Evolutionary conservation across 2,329 filamentous ascomycete species (phyloP).

Genomic region (Myriosclerotinia scirpicola): DNA sequence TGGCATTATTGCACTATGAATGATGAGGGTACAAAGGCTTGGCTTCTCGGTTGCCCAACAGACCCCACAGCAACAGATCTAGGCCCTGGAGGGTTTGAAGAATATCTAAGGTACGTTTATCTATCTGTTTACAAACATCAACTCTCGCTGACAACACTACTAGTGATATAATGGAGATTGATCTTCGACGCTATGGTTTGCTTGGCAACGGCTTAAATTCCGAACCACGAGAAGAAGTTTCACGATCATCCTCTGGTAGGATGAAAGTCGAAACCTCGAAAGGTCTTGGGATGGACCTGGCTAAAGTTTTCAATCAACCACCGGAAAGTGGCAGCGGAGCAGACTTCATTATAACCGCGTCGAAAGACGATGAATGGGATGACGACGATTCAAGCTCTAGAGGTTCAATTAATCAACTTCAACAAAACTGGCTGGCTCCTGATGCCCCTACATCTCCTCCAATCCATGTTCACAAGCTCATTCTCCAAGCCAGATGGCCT

Average conservation of each 20-base stretch:
- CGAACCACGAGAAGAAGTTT: slow-evolving; percentile 52
- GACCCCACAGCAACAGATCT: slow-evolving; percentile 66
- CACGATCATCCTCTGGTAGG: slow-evolving; percentile 48
- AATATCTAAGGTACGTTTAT: slow-evolving; percentile 66
- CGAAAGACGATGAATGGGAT: slow-evolving; percentile 70
- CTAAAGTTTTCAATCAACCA: slow-evolving; percentile 80
- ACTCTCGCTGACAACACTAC: slow-evolving; percentile 28
- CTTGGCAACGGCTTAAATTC: slow-evolving; percentile 72
- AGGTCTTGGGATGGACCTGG: slow-evolving; percentile 80
- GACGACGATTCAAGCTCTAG: slow-evolving; percentile 58
- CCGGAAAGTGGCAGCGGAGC: slow-evolving; percentile 83
- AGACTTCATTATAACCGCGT: slow-evolving; percentile 88
- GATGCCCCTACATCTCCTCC: slow-evolving; percentile 71
- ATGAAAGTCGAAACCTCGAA: slow-evolving; percentile 57
- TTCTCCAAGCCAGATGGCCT: slow-evolving; percentile 92
- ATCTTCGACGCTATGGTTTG: slow-evolving; percentile 87
- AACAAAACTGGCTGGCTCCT: slow-evolving; percentile 56
- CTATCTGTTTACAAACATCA: neutral
- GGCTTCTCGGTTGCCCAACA: slow-evolving; percentile 89
- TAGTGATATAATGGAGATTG: slow-evolving; percentile 87
- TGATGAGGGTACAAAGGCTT: slow-evolving; percentile 91
- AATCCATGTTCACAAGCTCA: slow-evolving; percentile 93
- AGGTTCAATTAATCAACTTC: slow-evolving; percentile 42
- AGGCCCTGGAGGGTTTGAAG: slow-evolving; percentile 72
- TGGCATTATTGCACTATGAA: slow-evolving; percentile 99